These are phyloP conservation scores for Backusella liffmaniae DNA, from an alignment of 192 early-diverging fungal genomes.

Conservation along the genomic window DNA sequence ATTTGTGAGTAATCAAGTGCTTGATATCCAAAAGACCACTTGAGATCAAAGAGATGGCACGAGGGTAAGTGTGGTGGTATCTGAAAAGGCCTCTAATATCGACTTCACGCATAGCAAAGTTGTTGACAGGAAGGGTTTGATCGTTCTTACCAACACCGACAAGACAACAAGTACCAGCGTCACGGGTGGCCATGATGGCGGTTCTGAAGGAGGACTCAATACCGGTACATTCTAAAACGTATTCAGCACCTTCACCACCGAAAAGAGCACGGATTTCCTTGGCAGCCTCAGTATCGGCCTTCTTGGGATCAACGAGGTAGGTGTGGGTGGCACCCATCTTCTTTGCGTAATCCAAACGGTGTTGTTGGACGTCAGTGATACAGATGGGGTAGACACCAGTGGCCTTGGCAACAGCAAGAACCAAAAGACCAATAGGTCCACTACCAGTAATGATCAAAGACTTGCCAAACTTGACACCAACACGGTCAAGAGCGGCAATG, in stretches of 20 bases:
- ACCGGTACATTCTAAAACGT: slow-evolving; percentile 34
- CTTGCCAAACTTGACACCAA: slow-evolving; percentile 22
- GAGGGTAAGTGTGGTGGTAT: slow-evolving; percentile 33
- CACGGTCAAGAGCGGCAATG: slow-evolving; percentile 32
- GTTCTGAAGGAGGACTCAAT: slow-evolving; percentile 32
- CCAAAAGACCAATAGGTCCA: slow-evolving; percentile 39
- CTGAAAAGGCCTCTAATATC: slow-evolving; percentile 32
- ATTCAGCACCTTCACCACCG: slow-evolving; percentile 28
- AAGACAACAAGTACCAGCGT: slow-evolving; percentile 32
- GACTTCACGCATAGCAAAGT: slow-evolving; percentile 35
- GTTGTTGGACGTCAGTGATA: slow-evolving; percentile 29
- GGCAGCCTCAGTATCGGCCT: slow-evolving; percentile 17
- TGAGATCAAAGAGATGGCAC: slow-evolving; percentile 25
- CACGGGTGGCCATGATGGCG: slow-evolving; percentile 34
- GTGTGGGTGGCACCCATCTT: slow-evolving; percentile 22
- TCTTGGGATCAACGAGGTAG: slow-evolving; percentile 16
- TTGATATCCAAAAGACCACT: slow-evolving; percentile 33
- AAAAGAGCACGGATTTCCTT: slow-evolving; percentile 21
- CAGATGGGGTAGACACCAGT: slow-evolving; percentile 29
- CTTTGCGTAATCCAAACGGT: slow-evolving; percentile 30
- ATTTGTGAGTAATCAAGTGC: slow-evolving; percentile 35
- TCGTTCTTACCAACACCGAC: slow-evolving; percentile 36
- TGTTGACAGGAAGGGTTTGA: slow-evolving; percentile 27
- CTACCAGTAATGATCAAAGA: slow-evolving; percentile 35
- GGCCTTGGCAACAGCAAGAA: slow-evolving; percentile 32